Evolutionary conservation across 2,329 filamentous ascomycete species (phyloP), one percentile per base, ranked within the genome.

Genomic region (Neonectria faginata): DNA sequence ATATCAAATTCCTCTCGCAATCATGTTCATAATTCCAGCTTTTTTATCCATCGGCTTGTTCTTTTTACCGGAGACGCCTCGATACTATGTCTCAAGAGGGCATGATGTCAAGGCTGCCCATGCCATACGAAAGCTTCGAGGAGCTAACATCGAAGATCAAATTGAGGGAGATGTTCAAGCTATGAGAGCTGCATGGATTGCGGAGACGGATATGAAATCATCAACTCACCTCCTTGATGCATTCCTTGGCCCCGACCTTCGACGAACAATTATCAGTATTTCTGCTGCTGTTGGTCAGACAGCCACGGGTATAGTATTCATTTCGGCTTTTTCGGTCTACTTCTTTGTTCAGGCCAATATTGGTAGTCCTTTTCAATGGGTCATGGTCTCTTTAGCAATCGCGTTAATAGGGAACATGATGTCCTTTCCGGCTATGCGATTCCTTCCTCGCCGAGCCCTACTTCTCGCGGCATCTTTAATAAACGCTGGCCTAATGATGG

Each of bases 261-360:
- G 41, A 44, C 41, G 41, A 44, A 44, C 41, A 44, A 44, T 44
- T 44, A 20, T 44, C 41, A 44, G 41, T 11, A 44, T 44, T 20
- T 3, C 47, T 27, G 47, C 47, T 27, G 22, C 47, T 31, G 47
- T 50, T 18, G 47, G 47, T 18, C 47, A 50, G 27, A 50, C 47
- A 31, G 47, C 47, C 22, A 27, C 47, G 7, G 47, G 47, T 29
- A 50, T 50, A 10, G 29, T 50, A 27, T 50, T 50, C 20, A 50
- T 44, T 20, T 44, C 41, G 18, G n/a, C 41, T 11, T 44, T 44
- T 44, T 44, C 41, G 41, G 41, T 44, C n/a, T 44, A 44, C n/a
- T 44, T 44, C n/a, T 44, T 44, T 44, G 41, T 44, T 20, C 41
- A 44, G n/a, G 41, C 41, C n/a, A 44, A 44, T 44, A 44, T 50